A percentile compares a stretch with the other conserved stretches of the same genome.
Conservation (phyloP, 2,329 filamentous ascomycete species). For the Sclerotinia spermophila region DNA sequence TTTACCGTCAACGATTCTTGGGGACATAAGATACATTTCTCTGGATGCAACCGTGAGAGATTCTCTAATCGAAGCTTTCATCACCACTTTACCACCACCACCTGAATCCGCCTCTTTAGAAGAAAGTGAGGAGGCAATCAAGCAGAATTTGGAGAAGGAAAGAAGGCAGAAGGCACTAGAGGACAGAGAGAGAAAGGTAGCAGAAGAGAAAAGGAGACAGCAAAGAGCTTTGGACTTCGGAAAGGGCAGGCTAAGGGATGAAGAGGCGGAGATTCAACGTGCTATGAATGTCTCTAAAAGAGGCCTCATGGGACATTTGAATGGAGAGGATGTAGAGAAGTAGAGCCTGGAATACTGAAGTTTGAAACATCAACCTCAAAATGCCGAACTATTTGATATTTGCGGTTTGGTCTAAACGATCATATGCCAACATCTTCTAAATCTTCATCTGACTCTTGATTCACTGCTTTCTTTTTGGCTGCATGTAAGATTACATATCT, state of each 20-base stretch:
- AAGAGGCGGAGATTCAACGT: constrained; percentile 63
- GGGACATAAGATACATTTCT: constrained; percentile 67
- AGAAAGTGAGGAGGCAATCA: constrained; percentile 51
- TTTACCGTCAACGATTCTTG: constrained; percentile 59
- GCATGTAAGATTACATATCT: neutral
- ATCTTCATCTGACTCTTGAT: neutral
- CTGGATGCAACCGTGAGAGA: constrained; percentile 60
- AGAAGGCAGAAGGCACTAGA: constrained; percentile 64
- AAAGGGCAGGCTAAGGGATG: constrained; percentile 59
- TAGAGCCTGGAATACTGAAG: neutral
- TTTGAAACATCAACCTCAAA: neutral
- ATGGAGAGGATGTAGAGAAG: constrained; percentile 25
- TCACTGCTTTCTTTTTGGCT: neutral
- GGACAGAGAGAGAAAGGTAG: constrained; percentile 59
- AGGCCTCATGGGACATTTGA: constrained; percentile 60
- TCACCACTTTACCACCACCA: constrained; percentile 59
- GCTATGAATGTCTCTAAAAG: constrained; percentile 67
- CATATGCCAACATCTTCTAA: neutral
- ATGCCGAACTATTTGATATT: neutral
- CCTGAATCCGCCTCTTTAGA: constrained; percentile 46
- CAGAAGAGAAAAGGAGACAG: constrained; percentile 59
- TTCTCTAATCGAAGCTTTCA: constrained; percentile 61
- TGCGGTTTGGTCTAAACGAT: neutral
- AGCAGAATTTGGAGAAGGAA: constrained; percentile 50
- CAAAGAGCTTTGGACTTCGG: constrained; percentile 57